phyloP scores from a whole-genome alignment of 176 grass and related monocot genomes.

The Stipa capillata region DNA sequence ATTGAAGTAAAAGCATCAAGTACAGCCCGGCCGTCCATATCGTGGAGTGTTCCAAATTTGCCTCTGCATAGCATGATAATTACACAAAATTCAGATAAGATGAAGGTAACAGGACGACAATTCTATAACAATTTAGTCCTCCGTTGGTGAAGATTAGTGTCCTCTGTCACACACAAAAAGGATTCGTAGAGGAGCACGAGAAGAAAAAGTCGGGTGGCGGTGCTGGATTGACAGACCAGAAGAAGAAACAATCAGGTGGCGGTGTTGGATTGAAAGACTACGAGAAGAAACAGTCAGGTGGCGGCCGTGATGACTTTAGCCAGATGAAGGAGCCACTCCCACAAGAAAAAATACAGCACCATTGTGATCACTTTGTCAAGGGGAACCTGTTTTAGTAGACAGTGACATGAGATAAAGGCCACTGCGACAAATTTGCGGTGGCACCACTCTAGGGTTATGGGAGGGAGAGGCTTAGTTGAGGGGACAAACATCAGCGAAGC shows the following conservation, averaged over 20 bases:
- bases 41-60: conserved; percentile 77
- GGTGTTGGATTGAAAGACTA: background rate
- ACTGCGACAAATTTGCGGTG: background rate
- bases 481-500: background rate
- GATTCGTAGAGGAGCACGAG: background rate
- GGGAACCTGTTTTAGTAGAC: background rate
- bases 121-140: background rate
- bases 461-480: background rate
- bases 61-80: conserved; percentile 41
- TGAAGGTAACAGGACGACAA: background rate
- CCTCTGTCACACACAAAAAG: background rate
- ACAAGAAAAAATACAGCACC: too few relatives aligned
- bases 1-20: conserved; percentile 89
- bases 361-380: background rate
- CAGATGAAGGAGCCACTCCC: background rate
- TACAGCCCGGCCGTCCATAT: conserved; percentile 82
- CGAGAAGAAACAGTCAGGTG: background rate
- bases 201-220: background rate
- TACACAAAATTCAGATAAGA: background rate
- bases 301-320: background rate
- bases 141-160: background rate
- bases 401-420: background rate
- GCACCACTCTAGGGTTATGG: background rate
- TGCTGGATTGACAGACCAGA: background rate
- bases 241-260: background rate